Conservation (phyloP, 805 yeast species). For the Kazachstania psychrophila region DNA sequence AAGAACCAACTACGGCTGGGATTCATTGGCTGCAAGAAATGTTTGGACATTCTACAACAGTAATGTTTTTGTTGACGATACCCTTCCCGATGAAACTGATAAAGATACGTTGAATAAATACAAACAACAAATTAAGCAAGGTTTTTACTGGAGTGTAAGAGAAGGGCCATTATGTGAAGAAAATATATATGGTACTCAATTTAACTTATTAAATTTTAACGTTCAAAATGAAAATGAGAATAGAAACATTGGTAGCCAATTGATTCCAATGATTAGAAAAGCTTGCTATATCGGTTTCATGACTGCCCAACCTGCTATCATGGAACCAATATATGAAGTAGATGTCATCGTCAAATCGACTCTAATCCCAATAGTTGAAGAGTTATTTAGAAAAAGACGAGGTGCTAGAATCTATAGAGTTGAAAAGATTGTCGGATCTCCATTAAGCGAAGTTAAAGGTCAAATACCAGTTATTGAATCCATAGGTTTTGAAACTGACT, state of each 20-base stretch:
- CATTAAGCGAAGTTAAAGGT: constrained; percentile 51
- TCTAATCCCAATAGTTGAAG: constrained; percentile 41
- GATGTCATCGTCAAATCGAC: constrained; percentile 46
- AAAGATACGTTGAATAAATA: constrained; percentile 36
- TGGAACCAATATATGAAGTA: constrained; percentile 73
- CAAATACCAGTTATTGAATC: constrained; percentile 83
- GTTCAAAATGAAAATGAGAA: constrained; percentile 22
- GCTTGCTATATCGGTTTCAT: constrained; percentile 79
- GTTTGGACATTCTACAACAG: constrained; percentile 74
- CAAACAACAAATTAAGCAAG: constrained; percentile 55
- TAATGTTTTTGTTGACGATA: constrained; percentile 57
- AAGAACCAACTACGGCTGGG: constrained; percentile 62
- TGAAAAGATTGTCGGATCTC: constrained; percentile 63
- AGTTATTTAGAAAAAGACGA: constrained; percentile 52
- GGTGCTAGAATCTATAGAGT: constrained; percentile 46
- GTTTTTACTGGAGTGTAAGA: constrained; percentile 72
- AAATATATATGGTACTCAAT: constrained; percentile 58
- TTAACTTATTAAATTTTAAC: constrained; percentile 51
- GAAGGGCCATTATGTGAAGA: constrained; percentile 95
- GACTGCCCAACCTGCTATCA: constrained; percentile 63
- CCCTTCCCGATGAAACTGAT: constrained; percentile 62
- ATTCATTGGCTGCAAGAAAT: constrained; percentile 70
- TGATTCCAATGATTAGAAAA: constrained; percentile 71
- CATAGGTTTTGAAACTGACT: constrained; percentile 79
- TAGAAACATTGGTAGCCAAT: constrained; percentile 39